Conservation (phyloP, 345 rosid species). For the Salix viminalis region DNA sequence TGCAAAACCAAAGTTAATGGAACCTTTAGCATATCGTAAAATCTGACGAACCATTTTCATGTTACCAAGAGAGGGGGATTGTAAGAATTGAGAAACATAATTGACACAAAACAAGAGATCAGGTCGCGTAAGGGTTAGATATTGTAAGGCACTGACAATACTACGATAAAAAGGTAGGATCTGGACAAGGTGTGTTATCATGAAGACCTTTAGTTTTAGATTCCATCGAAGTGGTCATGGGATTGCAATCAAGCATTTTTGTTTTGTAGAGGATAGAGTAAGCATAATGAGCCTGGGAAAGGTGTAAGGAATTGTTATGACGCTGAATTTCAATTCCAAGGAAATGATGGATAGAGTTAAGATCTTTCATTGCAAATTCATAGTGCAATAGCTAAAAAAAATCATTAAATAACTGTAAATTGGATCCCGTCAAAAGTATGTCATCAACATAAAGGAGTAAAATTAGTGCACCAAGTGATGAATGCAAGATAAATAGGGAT, state of each 20-base stretch:
- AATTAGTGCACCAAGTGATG: neutral
- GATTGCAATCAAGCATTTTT: neutral
- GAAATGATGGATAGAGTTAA: neutral
- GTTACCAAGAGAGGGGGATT: neutral
- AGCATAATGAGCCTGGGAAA: neutral
- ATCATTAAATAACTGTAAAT: accelerated
- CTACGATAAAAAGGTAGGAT: neutral
- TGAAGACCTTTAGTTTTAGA: neutral
- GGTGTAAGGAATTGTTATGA: neutral
- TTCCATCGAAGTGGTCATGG: neutral
- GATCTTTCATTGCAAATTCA: neutral
- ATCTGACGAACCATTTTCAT: neutral
- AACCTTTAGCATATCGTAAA: neutral
- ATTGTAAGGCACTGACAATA: neutral
- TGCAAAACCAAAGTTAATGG: neutral
- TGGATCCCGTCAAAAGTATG: neutral
- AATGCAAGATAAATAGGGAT: accelerated
- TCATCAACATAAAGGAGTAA: neutral
- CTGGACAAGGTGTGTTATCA: neutral
- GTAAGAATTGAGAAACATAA: neutral
- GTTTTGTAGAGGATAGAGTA: neutral
- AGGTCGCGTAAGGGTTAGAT: neutral
- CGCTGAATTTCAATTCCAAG: neutral
- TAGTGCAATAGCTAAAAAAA: accelerated
- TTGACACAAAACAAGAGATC: neutral